Evolutionary conservation across 2,329 filamentous ascomycete species (phyloP), one percentile per base, ranked within the genome.

Genomic region (Talaromyces islandicus): DNA sequence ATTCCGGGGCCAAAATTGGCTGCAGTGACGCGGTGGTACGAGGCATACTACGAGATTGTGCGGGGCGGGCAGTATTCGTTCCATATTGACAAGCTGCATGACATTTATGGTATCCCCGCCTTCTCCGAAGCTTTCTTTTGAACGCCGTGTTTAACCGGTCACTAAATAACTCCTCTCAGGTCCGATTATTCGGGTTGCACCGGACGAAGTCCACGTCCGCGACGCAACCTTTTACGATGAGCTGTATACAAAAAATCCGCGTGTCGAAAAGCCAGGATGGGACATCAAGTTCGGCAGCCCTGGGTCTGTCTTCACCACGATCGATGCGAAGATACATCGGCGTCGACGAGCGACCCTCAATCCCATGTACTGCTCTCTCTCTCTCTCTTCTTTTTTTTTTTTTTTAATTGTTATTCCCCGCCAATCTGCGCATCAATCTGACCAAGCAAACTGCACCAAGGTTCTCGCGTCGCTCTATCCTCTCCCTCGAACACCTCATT

Each of bases 1-100:
- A 72, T 70, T 54, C 73, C 72, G 3, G 72, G 73, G 9, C 73
- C 73, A 14, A 70, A 66, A 52, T 61, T 72, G n/a, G 68, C 72
- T 0, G 69, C 69, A 7, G 43, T 67, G 32, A 70, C 69, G 12
- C 63, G 62, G 29, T 63, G 71, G 56, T 67, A 69, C 56, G 70
- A 71, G 53, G 69, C 68, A 46, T 71, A 71, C 62, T 68, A 69
- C 53, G 66, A 71, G 41, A 62, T 67, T 6, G 56, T 68, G 9
- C 60, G 59, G 21, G 54, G 62, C 12, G 69, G 70, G 4, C 60
- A 60, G 32, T 72, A 65, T 57, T 62, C 66, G 21, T 67, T 66
- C 27, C 56, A 67, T 17, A 66, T 72, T 12, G 62, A 67, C 25
- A 59, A 64, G 17, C 61, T 67, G 58, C 70, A 71, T 52, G 57